Conservation (phyloP, 2,329 filamentous ascomycete species). For the Ophiostoma himal-ulmi region DNA sequence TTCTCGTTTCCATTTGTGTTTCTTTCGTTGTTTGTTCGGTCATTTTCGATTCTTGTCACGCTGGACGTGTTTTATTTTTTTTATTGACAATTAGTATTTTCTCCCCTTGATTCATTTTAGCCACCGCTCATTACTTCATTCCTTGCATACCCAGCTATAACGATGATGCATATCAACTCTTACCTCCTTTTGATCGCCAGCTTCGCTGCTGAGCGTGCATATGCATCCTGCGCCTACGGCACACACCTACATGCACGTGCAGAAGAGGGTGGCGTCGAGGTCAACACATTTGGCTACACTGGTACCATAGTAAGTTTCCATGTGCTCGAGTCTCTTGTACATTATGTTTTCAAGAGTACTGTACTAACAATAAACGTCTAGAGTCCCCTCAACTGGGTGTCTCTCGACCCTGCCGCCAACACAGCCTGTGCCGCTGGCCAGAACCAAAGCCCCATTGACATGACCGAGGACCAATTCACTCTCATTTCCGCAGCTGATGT, state of each 20-base stretch:
- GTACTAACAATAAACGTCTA: slow-evolving; percentile 14
- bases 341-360: not conserved
- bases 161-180: not conserved
- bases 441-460: slow-evolving; percentile 55
- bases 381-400: slow-evolving; percentile 35
- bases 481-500: slow-evolving; percentile 33
- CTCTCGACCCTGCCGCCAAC: slow-evolving; percentile 38
- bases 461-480: slow-evolving; percentile 36
- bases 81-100: not conserved
- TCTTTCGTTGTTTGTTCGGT: not conserved
- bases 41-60: slow-evolving; percentile 12
- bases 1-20: not conserved
- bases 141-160: not conserved
- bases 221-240: slow-evolving; percentile 35
- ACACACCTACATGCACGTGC: slow-evolving; percentile 35
- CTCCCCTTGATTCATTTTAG: not conserved
- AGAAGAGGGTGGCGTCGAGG: slow-evolving; percentile 31
- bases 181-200: slow-evolving; percentile 9
- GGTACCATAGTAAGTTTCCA: slow-evolving; percentile 33
- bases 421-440: slow-evolving; percentile 45
- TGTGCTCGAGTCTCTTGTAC: not conserved
- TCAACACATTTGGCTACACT: slow-evolving; percentile 38
- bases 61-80: slow-evolving; percentile 9
- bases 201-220: slow-evolving; percentile 11
- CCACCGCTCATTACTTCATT: not conserved